These are phyloP conservation scores for Mrakia frigida DNA, from an alignment of 768 basidiomycete species.

Conservation along the genomic window DNA sequence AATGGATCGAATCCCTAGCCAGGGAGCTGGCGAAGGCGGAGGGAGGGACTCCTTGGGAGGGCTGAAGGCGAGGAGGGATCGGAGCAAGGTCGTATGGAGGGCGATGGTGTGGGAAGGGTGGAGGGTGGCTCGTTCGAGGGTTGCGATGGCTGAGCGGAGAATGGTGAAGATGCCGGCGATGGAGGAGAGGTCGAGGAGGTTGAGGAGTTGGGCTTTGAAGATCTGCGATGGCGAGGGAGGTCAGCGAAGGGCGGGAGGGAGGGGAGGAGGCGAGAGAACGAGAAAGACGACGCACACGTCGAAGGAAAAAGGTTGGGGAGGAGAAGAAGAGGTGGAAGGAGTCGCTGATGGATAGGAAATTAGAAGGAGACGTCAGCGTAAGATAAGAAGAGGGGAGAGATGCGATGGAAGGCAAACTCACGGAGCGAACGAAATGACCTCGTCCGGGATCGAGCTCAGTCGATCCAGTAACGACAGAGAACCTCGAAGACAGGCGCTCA, in stretches of 20 bases:
- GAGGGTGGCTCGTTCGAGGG: not conserved
- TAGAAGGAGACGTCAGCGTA: too few relatives aligned
- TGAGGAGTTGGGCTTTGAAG: not conserved
- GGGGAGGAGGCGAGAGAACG: not conserved
- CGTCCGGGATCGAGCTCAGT: not conserved
- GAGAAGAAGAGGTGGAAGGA: slow-evolving; percentile 1
- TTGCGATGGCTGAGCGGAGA: not conserved
- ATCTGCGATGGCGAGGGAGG: not conserved
- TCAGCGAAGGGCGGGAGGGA: not conserved
- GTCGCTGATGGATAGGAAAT: not conserved
- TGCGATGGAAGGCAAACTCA: not conserved
- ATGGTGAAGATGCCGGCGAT: not conserved
- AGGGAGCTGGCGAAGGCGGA: not conserved
- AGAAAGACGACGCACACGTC: not conserved
- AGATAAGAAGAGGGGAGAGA: not conserved
- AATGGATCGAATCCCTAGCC: not conserved
- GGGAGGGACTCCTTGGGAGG: not conserved
- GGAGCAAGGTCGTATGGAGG: not conserved
- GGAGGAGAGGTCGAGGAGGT: not conserved
- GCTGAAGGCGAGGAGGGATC: not conserved
- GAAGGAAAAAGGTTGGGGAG: not conserved
- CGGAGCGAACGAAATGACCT: not conserved
- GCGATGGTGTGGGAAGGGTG: not conserved
- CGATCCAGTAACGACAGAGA: not conserved
- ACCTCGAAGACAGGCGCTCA: not conserved